phyloP scores from a whole-genome alignment of 129 eudicot genomes.

The Oenanthe sinensis region DNA sequence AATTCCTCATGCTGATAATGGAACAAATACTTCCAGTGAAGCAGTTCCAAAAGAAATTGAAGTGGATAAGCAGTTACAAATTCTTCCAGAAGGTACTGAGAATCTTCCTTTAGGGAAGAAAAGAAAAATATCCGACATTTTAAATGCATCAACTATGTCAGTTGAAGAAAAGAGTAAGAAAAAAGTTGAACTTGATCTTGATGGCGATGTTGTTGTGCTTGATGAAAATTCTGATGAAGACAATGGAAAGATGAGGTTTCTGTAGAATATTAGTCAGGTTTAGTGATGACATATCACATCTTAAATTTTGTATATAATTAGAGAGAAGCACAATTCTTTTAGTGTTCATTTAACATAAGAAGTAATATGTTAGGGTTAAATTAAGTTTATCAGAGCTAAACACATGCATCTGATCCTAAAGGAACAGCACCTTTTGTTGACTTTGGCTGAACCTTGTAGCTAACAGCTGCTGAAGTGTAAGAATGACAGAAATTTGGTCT shows the following conservation, averaged over 20 bases:
- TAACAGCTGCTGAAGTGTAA: too few relatives aligned
- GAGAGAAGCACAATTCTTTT: slow-evolving; percentile 27
- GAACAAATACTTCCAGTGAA: slow-evolving; percentile 47
- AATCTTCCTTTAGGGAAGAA: slow-evolving; percentile 41
- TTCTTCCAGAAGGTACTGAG: slow-evolving; percentile 30
- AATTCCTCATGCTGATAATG: slow-evolving; percentile 32
- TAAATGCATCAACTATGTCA: slow-evolving; percentile 1
- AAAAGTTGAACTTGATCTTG: slow-evolving; percentile 25
- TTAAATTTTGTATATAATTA: slow-evolving; percentile 27
- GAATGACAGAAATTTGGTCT: too few relatives aligned
- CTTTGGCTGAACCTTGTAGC: neutral
- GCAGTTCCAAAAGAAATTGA: slow-evolving; percentile 24
- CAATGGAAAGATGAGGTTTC: slow-evolving; percentile 21
- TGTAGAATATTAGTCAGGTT: slow-evolving; percentile 17
- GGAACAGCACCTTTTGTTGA: neutral
- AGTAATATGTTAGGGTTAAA: slow-evolving; percentile 7
- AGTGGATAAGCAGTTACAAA: slow-evolving; percentile 43
- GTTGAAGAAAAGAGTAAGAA: slow-evolving; percentile 37
- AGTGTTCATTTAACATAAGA: slow-evolving; percentile 3
- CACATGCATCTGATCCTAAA: neutral
- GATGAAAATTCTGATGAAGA: slow-evolving; percentile 31
- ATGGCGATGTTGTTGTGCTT: slow-evolving; percentile 35
- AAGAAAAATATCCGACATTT: slow-evolving; percentile 52
- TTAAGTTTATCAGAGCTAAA: slow-evolving; percentile 12
- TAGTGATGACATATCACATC: neutral